A percentile compares a stretch with the other conserved stretches of the same genome.
Evolutionary conservation across 371 early-diverging fungal species (phyloP).

Genomic region (Mucor racemosus): DNA sequence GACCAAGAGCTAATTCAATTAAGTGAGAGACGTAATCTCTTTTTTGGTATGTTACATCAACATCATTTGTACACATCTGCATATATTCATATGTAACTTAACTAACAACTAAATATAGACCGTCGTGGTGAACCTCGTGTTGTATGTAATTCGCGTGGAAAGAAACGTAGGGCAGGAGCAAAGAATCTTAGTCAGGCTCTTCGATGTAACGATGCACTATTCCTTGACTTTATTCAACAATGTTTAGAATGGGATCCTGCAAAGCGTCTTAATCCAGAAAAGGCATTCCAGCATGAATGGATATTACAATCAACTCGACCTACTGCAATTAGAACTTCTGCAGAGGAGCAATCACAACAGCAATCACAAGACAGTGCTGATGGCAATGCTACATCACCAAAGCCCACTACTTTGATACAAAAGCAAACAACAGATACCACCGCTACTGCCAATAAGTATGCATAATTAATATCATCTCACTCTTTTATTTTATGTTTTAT

Average conservation of each 20-base stretch:
- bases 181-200: conserved; percentile 77
- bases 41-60: conserved; percentile 71
- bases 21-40: conserved; percentile 81
- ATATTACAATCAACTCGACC: conserved; percentile 49
- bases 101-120: conserved; percentile 52
- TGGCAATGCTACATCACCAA: neutral
- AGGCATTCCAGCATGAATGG: conserved; percentile 84
- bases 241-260: conserved; percentile 94
- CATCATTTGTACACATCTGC: neutral
- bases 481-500: neutral
- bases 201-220: conserved; percentile 70
- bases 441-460: neutral
- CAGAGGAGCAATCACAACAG: neutral
- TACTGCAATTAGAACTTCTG: conserved; percentile 1
- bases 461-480: neutral
- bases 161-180: conserved; percentile 78
- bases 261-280: conserved; percentile 85
- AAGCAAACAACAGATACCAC: neutral
- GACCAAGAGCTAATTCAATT: conserved; percentile 74
- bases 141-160: conserved; percentile 87
- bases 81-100: neutral
- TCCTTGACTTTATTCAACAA: conserved; percentile 84
- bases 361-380: neutral
- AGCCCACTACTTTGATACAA: neutral
- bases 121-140: conserved; percentile 70